Percentiles rank a stretch among this genome's conserved stretches.
These are phyloP conservation scores for Setaria viridis DNA, from an alignment of 202 grass and related monocot genomes.

Conservation along the genomic window DNA sequence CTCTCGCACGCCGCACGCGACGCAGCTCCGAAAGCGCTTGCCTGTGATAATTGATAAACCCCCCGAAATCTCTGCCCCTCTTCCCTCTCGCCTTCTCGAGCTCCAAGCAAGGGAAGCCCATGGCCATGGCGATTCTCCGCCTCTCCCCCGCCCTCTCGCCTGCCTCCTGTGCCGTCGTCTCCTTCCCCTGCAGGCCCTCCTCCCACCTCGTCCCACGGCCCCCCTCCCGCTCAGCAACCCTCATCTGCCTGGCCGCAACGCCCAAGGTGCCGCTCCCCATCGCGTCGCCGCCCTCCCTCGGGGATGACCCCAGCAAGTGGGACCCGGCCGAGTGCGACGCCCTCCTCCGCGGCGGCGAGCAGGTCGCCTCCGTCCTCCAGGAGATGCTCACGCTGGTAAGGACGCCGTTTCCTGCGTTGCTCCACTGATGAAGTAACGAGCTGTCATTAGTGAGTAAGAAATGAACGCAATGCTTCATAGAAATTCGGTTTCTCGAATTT, in stretches of 20 bases:
- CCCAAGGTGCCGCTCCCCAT: constrained; percentile 49
- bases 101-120: constrained; percentile 8
- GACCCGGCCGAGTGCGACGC: constrained; percentile 69
- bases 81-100: not conserved
- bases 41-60: too few species aligned
- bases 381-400: constrained; percentile 90
- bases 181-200: constrained; percentile 13
- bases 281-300: constrained; percentile 42
- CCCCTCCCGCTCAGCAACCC: constrained; percentile 5
- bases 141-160: constrained; percentile 22
- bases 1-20: too few species aligned
- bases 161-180: constrained; percentile 8
- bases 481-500: not conserved
- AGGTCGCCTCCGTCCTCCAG: constrained; percentile 93
- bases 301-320: constrained; percentile 61
- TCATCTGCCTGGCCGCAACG: constrained; percentile 26
- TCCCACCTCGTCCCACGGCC: not conserved
- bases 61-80: too few species aligned
- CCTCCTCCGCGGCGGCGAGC: constrained; percentile 85
- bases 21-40: too few species aligned
- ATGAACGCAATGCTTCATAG: not conserved
- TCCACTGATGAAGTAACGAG: not conserved
- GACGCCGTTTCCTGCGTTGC: not conserved
- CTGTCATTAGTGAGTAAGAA: not conserved
- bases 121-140: constrained; percentile 51